Conservation (phyloP, 306 rosid species). For the Acmispon strigosus region DNA sequence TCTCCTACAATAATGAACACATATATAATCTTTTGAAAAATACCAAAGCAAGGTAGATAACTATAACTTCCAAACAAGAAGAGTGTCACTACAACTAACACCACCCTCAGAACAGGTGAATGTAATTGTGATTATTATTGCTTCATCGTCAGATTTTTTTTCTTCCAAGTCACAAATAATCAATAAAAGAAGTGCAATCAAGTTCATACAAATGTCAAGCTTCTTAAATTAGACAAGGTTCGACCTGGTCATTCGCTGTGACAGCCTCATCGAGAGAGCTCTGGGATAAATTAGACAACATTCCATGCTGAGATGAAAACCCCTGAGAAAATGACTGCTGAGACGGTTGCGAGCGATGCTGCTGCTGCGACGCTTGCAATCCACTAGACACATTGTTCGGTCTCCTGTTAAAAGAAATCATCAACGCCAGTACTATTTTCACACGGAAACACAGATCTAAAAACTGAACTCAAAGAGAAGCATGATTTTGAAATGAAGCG, state of each 20-base stretch:
- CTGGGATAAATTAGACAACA: conserved; percentile 80
- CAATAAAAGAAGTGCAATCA: neutral
- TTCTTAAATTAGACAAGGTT: neutral
- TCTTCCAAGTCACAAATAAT: neutral
- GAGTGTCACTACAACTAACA: neutral
- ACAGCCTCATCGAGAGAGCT: conserved; percentile 64
- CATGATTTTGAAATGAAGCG: neutral
- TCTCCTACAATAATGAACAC: neutral
- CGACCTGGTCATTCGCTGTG: conserved; percentile 68
- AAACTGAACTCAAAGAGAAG: neutral
- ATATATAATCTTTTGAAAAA: neutral
- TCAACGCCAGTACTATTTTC: neutral
- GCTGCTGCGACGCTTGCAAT: conserved; percentile 68
- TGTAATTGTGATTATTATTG: neutral
- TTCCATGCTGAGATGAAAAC: conserved; percentile 70
- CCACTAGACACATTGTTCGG: conserved; percentile 44
- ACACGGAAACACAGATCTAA: neutral
- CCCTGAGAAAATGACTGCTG: conserved; percentile 91
- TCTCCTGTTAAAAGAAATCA: conserved; percentile 30
- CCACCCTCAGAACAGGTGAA: neutral
- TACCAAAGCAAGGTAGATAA: neutral
- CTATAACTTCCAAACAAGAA: neutral
- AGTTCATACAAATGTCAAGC: neutral
- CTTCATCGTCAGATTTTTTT: neutral
- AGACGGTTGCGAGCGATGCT: conserved; percentile 77